These are phyloP conservation scores for Phytophthora pluvialis DNA, from an alignment of 352 stramenopile genomes.

Conservation along the genomic window DNA sequence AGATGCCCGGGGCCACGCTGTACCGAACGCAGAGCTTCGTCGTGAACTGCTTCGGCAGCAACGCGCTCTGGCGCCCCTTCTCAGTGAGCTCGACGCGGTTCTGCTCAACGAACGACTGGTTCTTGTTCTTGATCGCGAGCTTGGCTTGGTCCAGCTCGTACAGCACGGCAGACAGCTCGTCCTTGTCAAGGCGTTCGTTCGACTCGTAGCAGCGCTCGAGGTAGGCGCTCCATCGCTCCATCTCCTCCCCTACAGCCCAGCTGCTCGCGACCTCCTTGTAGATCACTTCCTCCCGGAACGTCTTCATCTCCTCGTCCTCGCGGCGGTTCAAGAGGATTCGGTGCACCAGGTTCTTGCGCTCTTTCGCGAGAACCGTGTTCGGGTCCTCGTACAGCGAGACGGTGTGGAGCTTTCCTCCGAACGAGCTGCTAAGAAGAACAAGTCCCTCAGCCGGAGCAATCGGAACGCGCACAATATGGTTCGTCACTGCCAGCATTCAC, in stretches of 20 bases:
- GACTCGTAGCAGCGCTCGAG: conserved; percentile 62
- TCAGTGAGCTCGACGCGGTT: conserved; percentile 52
- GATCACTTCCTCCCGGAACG: conserved; percentile 78
- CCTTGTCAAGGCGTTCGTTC: conserved; percentile 54
- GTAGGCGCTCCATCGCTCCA: conserved; percentile 66
- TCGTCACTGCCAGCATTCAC: conserved; percentile 51
- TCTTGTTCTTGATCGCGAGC: conserved; percentile 48
- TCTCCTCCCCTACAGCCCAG: conserved; percentile 57
- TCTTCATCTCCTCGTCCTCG: conserved; percentile 62
- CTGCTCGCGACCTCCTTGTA: conserved; percentile 67
- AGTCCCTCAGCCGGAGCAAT: conserved; percentile 90
- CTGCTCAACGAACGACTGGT: conserved; percentile 55
- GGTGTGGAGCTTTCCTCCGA: conserved; percentile 80
- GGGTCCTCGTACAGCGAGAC: conserved; percentile 77
- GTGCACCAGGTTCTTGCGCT: conserved; percentile 60
- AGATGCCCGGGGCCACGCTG: conserved; percentile 72
- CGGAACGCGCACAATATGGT: conserved; percentile 84
- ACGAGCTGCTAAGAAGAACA: conserved; percentile 82
- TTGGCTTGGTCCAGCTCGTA: conserved; percentile 43
- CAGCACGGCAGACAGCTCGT: conserved; percentile 45
- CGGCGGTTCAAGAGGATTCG: conserved; percentile 55
- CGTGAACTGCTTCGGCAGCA: conserved; percentile 78
- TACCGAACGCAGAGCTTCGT: conserved; percentile 83
- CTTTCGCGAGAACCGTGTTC: conserved; percentile 67
- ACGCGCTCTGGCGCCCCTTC: conserved; percentile 48